Percentiles rank a stretch among this genome's conserved stretches.
phyloP scores from a whole-genome alignment of 176 grass and related monocot species.

The Eragrostis nindensis region DNA sequence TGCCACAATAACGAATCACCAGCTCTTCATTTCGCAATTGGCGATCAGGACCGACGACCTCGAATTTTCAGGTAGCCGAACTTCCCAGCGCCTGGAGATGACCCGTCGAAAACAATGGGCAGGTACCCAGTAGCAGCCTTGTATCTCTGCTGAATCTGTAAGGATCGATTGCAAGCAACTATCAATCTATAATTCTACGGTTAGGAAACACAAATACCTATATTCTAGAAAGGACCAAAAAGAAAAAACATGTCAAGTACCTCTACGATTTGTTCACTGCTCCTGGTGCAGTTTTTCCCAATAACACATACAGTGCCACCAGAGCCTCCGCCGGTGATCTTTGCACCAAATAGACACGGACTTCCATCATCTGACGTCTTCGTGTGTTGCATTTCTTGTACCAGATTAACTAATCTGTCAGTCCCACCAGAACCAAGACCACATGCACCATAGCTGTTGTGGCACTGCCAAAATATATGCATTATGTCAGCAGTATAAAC shows the following conservation, averaged over 20 bases:
- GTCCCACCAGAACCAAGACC: conserved; percentile 89
- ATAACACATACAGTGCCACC: conserved; percentile 70
- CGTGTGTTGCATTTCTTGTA: conserved; percentile 75
- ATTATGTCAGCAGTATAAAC: not conserved
- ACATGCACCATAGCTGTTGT: conserved; percentile 91
- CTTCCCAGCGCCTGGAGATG: conserved; percentile 80
- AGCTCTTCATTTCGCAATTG: not conserved
- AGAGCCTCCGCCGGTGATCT: conserved; percentile 79
- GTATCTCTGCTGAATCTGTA: conserved; percentile 92
- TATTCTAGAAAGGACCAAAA: not conserved
- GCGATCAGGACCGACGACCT: not conserved
- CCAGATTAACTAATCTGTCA: conserved; percentile 66
- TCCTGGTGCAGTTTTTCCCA: conserved; percentile 63
- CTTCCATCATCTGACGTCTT: conserved; percentile 21
- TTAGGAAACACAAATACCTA: not conserved
- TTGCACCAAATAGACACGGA: conserved; percentile 63
- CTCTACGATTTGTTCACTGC: conserved; percentile 71
- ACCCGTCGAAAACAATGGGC: conserved; percentile 79
- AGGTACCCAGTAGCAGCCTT: conserved; percentile 76
- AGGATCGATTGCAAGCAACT: not conserved
- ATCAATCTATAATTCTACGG: no score
- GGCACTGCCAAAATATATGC: conserved; percentile 60
- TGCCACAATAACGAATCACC: not conserved
- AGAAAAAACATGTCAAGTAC: conserved; percentile 17
- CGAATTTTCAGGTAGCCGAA: conserved; percentile 86